Conservation (phyloP, 31 red algal genomes). For the Porphyra umbilicalis region DNA sequence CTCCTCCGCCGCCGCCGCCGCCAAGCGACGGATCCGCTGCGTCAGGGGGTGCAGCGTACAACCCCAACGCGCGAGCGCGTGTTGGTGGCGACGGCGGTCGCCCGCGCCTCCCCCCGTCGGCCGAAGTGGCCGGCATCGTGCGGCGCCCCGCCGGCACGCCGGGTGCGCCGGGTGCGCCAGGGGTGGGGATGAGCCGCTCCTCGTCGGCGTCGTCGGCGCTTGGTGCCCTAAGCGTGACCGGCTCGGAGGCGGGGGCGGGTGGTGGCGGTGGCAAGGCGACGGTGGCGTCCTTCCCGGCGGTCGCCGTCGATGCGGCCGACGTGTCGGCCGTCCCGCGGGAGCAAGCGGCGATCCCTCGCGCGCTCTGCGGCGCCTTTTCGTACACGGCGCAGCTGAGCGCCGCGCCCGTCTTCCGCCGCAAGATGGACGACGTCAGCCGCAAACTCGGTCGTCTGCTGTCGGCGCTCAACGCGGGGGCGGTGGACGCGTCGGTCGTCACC, state of each 20-base stretch:
- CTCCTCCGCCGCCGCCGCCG: neutral
- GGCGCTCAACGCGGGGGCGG: constrained; percentile 41
- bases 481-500: constrained; percentile 45
- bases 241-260: neutral
- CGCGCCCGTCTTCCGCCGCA: constrained; percentile 46
- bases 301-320: constrained; percentile 65
- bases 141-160: neutral
- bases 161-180: neutral
- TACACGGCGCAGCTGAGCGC: constrained; percentile 43
- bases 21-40: neutral
- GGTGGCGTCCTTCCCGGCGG: constrained; percentile 1
- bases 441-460: constrained; percentile 64
- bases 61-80: neutral
- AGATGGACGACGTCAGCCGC: constrained; percentile 93
- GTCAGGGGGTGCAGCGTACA: neutral
- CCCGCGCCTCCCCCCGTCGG: neutral
- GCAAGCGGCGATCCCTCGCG: constrained; percentile 53
- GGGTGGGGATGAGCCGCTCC: neutral
- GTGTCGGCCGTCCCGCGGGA: constrained; percentile 51
- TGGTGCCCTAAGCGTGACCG: neutral
- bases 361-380: constrained; percentile 50
- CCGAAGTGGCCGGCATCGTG: constrained; percentile 3
- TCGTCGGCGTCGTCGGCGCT: neutral
- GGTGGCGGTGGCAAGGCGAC: neutral
- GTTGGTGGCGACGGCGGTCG: neutral